These are phyloP conservation scores for Penicillium tannophilum DNA, from an alignment of 495 filamentous ascomycete species.

Conservation along the genomic window DNA sequence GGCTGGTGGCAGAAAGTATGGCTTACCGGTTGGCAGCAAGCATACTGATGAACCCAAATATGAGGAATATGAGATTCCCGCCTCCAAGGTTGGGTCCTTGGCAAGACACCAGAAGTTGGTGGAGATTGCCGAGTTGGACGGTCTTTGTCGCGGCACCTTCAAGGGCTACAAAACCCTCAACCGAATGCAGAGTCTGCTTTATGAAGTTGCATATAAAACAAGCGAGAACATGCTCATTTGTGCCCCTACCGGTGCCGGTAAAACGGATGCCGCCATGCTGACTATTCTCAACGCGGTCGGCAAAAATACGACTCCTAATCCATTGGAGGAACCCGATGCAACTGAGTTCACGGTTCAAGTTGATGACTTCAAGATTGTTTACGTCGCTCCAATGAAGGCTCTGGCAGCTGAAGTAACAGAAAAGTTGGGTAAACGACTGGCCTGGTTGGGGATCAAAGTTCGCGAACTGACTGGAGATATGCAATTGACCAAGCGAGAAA, in stretches of 20 bases:
- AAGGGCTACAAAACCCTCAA: slow-evolving; percentile 92
- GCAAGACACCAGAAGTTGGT: slow-evolving; percentile 72
- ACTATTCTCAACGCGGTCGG: slow-evolving; percentile 86
- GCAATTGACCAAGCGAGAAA: slow-evolving; percentile 97
- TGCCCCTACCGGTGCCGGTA: slow-evolving; percentile 96
- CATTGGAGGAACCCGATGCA: slow-evolving; percentile 69
- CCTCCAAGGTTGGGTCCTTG: slow-evolving; percentile 74
- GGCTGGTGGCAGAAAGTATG: slow-evolving; percentile 74
- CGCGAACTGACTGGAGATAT: slow-evolving; percentile 97
- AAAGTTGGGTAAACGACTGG: slow-evolving; percentile 90
- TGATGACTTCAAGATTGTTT: slow-evolving; percentile 79
- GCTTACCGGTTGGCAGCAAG: slow-evolving; percentile 65
- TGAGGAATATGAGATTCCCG: slow-evolving; percentile 85
- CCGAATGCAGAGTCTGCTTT: slow-evolving; percentile 96
- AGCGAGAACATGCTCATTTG: slow-evolving; percentile 99
- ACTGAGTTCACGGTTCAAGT: slow-evolving; percentile 75
- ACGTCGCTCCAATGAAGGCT: slow-evolving; percentile 71
- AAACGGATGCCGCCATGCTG: slow-evolving; percentile 98
- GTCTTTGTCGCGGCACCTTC: slow-evolving; percentile 87
- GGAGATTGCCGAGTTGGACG: slow-evolving; percentile 80
- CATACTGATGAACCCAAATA: slow-evolving; percentile 69
- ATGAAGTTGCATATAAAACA: slow-evolving; percentile 92
- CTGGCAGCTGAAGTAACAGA: slow-evolving; percentile 94
- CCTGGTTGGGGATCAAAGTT: slow-evolving; percentile 86
- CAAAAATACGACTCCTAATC: slow-evolving; percentile 80